Conservation (phyloP, 768 basidiomycete species). For the Kwoniella bestiolae region DNA sequence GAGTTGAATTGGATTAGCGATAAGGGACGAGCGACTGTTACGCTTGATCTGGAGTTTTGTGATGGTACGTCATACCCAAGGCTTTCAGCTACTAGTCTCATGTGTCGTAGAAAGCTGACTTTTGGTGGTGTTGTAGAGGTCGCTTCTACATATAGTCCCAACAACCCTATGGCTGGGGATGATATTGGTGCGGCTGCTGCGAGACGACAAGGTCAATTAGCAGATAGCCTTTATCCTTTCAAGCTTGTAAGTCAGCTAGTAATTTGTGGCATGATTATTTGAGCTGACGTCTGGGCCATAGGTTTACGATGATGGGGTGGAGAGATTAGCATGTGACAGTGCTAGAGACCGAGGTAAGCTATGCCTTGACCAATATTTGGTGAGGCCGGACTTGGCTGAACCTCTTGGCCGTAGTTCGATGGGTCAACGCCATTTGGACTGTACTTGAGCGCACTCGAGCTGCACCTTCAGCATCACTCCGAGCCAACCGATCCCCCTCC, state of each 20-base stretch:
- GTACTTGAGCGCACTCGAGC: conserved; percentile 53
- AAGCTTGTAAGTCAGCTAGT: conserved; percentile 64
- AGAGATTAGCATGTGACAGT: conserved; percentile 85
- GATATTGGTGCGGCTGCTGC: conserved; percentile 89
- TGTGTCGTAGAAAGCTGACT: too few species aligned
- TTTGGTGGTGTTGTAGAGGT: conserved; percentile 64
- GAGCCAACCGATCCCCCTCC: conserved; percentile 29
- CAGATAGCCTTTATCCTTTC: conserved; percentile 81
- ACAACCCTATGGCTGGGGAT: conserved; percentile 76
- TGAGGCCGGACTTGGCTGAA: background rate
- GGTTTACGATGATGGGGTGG: conserved; percentile 85
- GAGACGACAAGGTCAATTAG: conserved; percentile 59
- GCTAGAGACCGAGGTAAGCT: conserved; percentile 67
- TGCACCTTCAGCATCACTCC: conserved; percentile 23
- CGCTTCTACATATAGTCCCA: conserved; percentile 77
- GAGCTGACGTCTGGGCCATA: conserved; percentile 5
- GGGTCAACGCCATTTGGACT: conserved; percentile 89
- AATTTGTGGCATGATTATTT: background rate
- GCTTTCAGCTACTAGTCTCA: too few species aligned
- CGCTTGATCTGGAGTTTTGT: conserved; percentile 82
- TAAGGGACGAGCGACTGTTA: conserved; percentile 81
- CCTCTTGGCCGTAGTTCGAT: conserved; percentile 64
- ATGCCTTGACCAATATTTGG: too few species aligned
- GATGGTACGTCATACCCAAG: conserved; percentile 54
- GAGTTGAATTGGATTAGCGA: conserved; percentile 85